A percentile compares a stretch with the other conserved stretches of the same genome.
Conservation (phyloP, 2,329 filamentous ascomycete genomes). For the Penicillium sp. region DNA sequence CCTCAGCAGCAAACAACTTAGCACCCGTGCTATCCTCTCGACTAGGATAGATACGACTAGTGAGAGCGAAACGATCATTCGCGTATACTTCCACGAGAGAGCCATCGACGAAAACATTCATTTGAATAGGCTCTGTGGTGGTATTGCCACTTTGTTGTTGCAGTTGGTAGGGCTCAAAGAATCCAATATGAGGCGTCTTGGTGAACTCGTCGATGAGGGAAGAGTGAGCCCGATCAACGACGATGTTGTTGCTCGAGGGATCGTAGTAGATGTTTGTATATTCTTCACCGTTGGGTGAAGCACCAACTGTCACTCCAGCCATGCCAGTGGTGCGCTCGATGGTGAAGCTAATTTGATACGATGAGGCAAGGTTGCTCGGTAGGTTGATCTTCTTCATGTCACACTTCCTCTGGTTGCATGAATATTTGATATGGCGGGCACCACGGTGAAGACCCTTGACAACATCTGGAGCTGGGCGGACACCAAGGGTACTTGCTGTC, state of each 20-base stretch:
- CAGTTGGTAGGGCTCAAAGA: constrained; percentile 14
- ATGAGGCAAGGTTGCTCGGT: constrained; percentile 3
- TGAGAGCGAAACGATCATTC: constrained; percentile 17
- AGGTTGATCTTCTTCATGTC: constrained; percentile 1
- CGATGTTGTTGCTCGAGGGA: constrained; percentile 9
- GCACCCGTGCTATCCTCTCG: constrained; percentile 12
- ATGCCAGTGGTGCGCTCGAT: constrained; percentile 10
- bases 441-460: constrained; percentile 9
- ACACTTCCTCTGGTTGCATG: constrained; percentile 4
- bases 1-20: constrained; percentile 1
- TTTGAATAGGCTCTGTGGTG: constrained; percentile 6
- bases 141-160: background rate
- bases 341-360: constrained; percentile 9
- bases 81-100: constrained; percentile 16
- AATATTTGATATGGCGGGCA: constrained; percentile 8
- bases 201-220: constrained; percentile 10
- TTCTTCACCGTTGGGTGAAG: constrained; percentile 13
- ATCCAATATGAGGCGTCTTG: constrained; percentile 8
- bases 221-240: constrained; percentile 11
- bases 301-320: constrained; percentile 10
- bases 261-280: constrained; percentile 18
- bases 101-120: constrained; percentile 15
- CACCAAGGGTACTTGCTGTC: constrained; percentile 16
- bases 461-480: constrained; percentile 12
- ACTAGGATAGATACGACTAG: constrained; percentile 16